Evolutionary conservation across 352 stramenopile genomes (phyloP).

Genomic region (Plasmopara halstedii): DNA sequence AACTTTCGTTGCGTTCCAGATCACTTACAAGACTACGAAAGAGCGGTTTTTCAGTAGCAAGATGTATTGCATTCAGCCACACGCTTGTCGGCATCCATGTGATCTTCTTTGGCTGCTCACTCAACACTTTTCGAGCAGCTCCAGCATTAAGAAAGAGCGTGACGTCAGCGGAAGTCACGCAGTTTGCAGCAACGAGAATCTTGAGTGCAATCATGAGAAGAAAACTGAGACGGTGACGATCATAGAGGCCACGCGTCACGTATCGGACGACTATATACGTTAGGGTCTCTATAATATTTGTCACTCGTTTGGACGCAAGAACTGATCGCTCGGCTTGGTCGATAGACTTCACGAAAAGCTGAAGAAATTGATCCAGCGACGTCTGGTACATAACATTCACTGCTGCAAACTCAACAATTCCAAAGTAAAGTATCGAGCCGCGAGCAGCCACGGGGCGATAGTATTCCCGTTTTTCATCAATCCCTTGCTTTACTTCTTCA

Average conservation of each 20-base stretch:
- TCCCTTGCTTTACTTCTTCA: slow-evolving; percentile 79
- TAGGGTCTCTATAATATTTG: slow-evolving; percentile 82
- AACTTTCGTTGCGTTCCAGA: slow-evolving; percentile 56
- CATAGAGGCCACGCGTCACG: slow-evolving; percentile 69
- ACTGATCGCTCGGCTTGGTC: slow-evolving; percentile 72
- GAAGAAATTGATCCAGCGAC: slow-evolving; percentile 85
- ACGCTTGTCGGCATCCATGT: slow-evolving; percentile 52
- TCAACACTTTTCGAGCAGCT: slow-evolving; percentile 46
- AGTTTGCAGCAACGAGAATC: slow-evolving; percentile 63
- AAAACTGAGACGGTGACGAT: slow-evolving; percentile 69
- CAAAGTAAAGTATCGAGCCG: slow-evolving; percentile 86
- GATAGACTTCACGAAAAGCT: slow-evolving; percentile 79
- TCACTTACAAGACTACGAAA: slow-evolving; percentile 59
- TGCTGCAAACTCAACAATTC: slow-evolving; percentile 77
- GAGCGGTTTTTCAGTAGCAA: slow-evolving; percentile 55
- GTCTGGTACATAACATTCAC: slow-evolving; percentile 91
- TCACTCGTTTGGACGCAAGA: slow-evolving; percentile 79
- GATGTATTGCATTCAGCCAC: slow-evolving; percentile 66
- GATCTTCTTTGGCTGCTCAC: slow-evolving; percentile 69
- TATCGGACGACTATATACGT: slow-evolving; percentile 77
- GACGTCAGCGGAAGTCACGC: slow-evolving; percentile 44
- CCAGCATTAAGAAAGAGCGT: slow-evolving; percentile 69
- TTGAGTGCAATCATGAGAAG: slow-evolving; percentile 63
- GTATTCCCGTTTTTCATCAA: slow-evolving; percentile 88
- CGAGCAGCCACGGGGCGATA: slow-evolving; percentile 86